Percentiles rank a stretch among this genome's conserved stretches.
Conservation (phyloP, 257 asterid genomes). For the Oldenlandia corymbosa region DNA sequence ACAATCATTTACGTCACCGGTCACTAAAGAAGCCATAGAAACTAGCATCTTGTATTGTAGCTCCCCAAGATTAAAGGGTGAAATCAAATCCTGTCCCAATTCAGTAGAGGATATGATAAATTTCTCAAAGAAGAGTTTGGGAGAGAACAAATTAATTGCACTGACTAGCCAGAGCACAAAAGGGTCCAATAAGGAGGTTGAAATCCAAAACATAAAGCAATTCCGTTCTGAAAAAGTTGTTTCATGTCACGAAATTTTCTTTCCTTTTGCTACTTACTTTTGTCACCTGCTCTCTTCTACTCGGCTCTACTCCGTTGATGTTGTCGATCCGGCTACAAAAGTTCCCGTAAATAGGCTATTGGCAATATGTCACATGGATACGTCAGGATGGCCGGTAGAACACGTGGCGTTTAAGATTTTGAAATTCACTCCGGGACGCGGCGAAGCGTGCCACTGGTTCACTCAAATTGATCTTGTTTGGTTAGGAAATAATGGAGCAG, state of each 20-base stretch:
- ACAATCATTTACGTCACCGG: not conserved
- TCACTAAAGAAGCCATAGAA: not conserved
- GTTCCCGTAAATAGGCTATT: not conserved
- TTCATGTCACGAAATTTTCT: conserved; percentile 40
- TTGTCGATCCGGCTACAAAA: conserved; percentile 11
- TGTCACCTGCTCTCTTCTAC: conserved; percentile 39
- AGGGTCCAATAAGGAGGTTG: conserved; percentile 14
- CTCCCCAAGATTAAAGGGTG: conserved; percentile 27
- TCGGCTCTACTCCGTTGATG: conserved; percentile 23
- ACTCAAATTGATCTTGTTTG: conserved; percentile 2
- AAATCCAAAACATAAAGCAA: conserved; percentile 14
- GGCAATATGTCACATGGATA: conserved; percentile 10
- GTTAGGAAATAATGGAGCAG: not conserved
- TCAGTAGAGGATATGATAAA: conserved; percentile 39
- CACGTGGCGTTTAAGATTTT: conserved; percentile 6
- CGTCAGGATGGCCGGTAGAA: conserved; percentile 4
- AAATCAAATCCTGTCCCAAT: conserved; percentile 28
- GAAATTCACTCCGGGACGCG: not conserved
- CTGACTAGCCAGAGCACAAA: conserved; percentile 20
- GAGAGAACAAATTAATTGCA: conserved; percentile 11
- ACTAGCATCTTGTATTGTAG: conserved; percentile 20
- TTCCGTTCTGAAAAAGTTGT: conserved; percentile 17
- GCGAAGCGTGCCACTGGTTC: conserved; percentile 11
- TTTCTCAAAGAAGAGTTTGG: conserved; percentile 22
- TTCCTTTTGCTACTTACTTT: conserved; percentile 38